A percentile compares a stretch with the other conserved stretches of the same genome.
phyloP scores from a whole-genome alignment of 306 rosid species.

The Prunus kanzakura region DNA sequence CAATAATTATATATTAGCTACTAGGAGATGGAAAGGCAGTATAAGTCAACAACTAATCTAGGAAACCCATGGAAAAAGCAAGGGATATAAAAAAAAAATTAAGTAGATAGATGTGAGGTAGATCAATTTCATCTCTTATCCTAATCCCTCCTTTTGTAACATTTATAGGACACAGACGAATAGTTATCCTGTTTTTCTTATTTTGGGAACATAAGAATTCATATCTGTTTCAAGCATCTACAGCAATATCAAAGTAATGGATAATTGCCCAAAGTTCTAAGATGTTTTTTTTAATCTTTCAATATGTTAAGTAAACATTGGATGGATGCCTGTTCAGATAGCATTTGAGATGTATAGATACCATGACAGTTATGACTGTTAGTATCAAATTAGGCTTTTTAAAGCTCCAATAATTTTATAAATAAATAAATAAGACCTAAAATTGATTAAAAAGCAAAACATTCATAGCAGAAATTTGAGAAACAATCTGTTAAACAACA shows the following conservation, averaged over 20 bases:
- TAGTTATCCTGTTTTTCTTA: background rate
- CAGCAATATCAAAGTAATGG: background rate
- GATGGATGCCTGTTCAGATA: background rate
- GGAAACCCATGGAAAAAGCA: background rate
- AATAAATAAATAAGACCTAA: background rate
- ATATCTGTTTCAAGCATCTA: background rate
- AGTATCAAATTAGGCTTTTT: background rate
- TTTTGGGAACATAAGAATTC: background rate
- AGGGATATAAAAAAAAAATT: background rate
- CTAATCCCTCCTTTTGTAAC: background rate
- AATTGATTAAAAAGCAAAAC: background rate
- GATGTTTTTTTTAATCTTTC: no score
- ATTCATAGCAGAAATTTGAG: background rate
- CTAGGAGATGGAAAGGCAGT: background rate
- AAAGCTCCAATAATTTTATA: background rate
- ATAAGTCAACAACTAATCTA: background rate
- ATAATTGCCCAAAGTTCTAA: background rate
- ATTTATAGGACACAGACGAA: no score
- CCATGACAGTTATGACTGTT: background rate
- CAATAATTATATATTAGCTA: constrained; percentile 15
- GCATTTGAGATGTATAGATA: background rate
- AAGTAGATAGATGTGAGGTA: no score
- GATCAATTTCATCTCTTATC: background rate
- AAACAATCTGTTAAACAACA: background rate
- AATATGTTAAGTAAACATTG: background rate